Evolutionary conservation across 306 rosid genomes (phyloP), one percentile per base, ranked within the genome.

Genomic region (peach (Prunus persica)): DNA sequence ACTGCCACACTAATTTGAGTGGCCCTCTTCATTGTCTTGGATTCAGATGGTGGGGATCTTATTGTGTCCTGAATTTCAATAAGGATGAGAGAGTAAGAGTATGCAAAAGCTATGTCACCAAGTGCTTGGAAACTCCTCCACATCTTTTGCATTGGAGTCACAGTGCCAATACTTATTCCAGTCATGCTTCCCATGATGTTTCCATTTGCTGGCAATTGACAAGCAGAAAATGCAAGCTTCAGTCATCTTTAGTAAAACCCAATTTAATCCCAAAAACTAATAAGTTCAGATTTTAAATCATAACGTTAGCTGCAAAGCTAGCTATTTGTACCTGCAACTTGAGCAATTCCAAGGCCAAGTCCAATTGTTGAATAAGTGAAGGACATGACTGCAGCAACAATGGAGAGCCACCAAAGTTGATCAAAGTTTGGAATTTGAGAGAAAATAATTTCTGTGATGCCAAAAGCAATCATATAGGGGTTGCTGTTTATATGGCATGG

Each of bases 91-190:
- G 97, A 89, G 86, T 84, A 89, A 10, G 90, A 79, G 78, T 86
- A 89, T 62, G 97, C 97, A 75, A 91, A 91, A 69, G 97, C 97
- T 30, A 91, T 88, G 85, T 89, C 82, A 41, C 97, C 97, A 60
- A 91, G 85, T 65, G 97, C 94, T 82, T 86, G 87, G 76, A 91
- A 87, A 82, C 83, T 78, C 58, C 84, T 75, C 93, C 91, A 87
- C 72, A 82, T 65, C 62, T 89, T 89, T 15, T 91, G 61, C 16
- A 82, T 69, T 71, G 83, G 43, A 52, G 89, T 76, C 50, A 89
- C 88, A 47, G 82, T 32, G 19, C 89, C 93, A 14, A 88, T 62
- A 10, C 49, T 78, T 67, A 89, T 64, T 18, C 96, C 96, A 0
- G 89, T 84, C 38, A 89, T 46, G 78, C 87, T 91, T 75, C 94